phyloP scores from a whole-genome alignment of 441 rosid species.

The Pelargonium exstipulatum region DNA sequence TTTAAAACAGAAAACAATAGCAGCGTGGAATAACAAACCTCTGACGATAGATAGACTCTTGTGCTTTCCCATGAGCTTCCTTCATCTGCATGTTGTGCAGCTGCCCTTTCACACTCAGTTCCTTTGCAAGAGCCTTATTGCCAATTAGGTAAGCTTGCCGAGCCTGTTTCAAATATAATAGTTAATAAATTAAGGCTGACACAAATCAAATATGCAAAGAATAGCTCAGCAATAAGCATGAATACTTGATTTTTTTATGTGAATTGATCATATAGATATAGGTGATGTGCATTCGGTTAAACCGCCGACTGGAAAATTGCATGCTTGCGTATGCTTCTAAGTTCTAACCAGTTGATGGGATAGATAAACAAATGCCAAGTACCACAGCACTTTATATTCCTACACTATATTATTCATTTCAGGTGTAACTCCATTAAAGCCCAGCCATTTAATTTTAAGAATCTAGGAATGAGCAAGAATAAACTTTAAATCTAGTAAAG shows the following conservation, averaged over 20 bases:
- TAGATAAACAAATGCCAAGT: neutral
- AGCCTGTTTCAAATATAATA: conserved; percentile 43
- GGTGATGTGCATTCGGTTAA: neutral
- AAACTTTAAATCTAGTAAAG: too few relatives aligned
- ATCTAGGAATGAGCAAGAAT: too few relatives aligned
- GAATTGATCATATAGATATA: conserved; percentile 2
- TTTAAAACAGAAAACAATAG: neutral
- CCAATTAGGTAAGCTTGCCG: conserved; percentile 83
- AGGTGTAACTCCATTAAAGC: too few relatives aligned
- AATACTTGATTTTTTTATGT: neutral
- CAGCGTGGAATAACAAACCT: conserved; percentile 51
- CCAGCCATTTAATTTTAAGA: too few relatives aligned
- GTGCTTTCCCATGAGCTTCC: conserved; percentile 93
- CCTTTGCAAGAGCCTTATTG: conserved; percentile 88
- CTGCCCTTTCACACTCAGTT: conserved; percentile 87
- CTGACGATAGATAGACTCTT: conserved; percentile 81
- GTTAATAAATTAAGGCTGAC: conserved; percentile 6
- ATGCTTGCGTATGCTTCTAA: neutral
- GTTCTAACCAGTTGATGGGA: neutral
- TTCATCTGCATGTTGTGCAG: conserved; percentile 88
- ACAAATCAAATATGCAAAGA: conserved; percentile 8
- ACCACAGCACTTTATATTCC: too few relatives aligned
- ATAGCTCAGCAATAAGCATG: neutral
- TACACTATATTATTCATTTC: too few relatives aligned
- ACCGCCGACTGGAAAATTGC: neutral